Conservation (phyloP, 2,329 filamentous ascomycete species). For the Ophiostoma pallidulum region DNA sequence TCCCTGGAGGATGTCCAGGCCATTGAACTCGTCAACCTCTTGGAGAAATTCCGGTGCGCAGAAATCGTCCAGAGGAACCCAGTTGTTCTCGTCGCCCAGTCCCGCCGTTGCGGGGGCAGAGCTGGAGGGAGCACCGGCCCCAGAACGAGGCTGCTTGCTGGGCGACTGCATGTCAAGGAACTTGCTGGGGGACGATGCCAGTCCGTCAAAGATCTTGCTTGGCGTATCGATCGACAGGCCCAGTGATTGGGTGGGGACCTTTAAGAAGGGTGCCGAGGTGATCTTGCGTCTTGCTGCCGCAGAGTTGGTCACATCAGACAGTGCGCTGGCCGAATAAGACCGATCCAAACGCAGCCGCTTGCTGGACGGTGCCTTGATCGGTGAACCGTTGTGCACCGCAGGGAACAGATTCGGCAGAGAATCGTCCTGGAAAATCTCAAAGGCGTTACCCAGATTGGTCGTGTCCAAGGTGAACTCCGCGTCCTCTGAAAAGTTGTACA, state of each 20-base stretch:
- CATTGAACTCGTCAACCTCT: conserved; percentile 47
- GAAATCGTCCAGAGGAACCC: conserved; percentile 41
- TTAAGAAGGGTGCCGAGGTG: conserved; percentile 42
- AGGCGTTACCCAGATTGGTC: conserved; percentile 35
- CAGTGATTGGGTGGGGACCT: conserved; percentile 33
- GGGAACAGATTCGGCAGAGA: conserved; percentile 33
- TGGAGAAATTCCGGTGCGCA: conserved; percentile 49
- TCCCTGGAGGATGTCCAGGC: conserved; percentile 63
- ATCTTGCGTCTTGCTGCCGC: conserved; percentile 41
- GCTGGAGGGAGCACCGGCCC: conserved; percentile 17
- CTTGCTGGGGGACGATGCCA: conserved; percentile 50
- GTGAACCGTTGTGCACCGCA: conserved; percentile 49
- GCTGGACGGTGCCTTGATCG: conserved; percentile 50
- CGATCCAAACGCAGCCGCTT: conserved; percentile 54
- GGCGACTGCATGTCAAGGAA: conserved; percentile 32
- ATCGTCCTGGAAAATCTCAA: conserved; percentile 50
- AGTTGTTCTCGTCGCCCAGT: conserved; percentile 31
- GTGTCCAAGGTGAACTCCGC: conserved; percentile 40
- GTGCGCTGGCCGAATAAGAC: conserved; percentile 50
- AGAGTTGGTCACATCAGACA: conserved; percentile 51
- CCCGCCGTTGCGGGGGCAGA: conserved; percentile 9
- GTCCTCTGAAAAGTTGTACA: conserved; percentile 37
- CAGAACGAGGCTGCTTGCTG: conserved; percentile 25
- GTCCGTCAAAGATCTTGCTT: conserved; percentile 45
- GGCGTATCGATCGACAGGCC: conserved; percentile 42